Base-by-base conservation (phyloP, 2,329 filamentous ascomycete genomes). In the Fusarium sp. region DNA sequence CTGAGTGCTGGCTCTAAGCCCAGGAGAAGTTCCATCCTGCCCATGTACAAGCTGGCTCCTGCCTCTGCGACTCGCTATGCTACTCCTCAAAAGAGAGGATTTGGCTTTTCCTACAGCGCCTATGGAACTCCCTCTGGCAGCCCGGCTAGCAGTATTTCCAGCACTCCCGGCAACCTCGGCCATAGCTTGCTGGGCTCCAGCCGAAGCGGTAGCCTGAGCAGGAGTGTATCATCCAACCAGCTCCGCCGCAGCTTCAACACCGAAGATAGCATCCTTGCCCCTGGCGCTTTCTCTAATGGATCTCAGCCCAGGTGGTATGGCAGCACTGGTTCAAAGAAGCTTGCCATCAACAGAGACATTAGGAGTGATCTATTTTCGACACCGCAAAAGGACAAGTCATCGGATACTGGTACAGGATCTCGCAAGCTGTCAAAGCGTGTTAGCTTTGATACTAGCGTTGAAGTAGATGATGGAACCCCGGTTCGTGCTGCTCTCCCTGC, bases 61-160 rank as follows among this genome's bases (percentile, higher is more conserved):
- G 86, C 87, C 42, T 91, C 91, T 31, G 88, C 91, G 9, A 89
- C 90, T 19, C 89, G 93, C 43, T 88, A 93, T 53, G 84, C 88
- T 27, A 97, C 93, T 0, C 93, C 93, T 1, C 91, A 93, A 67
- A 94, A 92, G 77, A 86, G 90, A 52, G 92, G 92, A 6, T 97
- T 92, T 72, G 94, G 94, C 3, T 96, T 97, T 74, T 93, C 90
- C 2, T 97, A 97, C 77, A 96, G 93, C 63, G 93, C 89, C 3
- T 97, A 96, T 69, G 92, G 92, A 39, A 93, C 90, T 2, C 93
- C 94, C 6, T 87, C 81, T 33, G 88, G 82, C 53, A 91, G 87
- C 66, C 85, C 84, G 19, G 84, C 89, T 5, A 87, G 88, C 71
- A 83, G 80, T 33, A 80, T 85, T 38, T 75, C 74, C 4, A 92